These are phyloP conservation scores for Malassezia globosa DNA, from an alignment of 1,284 basidiomycete genomes.

Conservation along the genomic window DNA sequence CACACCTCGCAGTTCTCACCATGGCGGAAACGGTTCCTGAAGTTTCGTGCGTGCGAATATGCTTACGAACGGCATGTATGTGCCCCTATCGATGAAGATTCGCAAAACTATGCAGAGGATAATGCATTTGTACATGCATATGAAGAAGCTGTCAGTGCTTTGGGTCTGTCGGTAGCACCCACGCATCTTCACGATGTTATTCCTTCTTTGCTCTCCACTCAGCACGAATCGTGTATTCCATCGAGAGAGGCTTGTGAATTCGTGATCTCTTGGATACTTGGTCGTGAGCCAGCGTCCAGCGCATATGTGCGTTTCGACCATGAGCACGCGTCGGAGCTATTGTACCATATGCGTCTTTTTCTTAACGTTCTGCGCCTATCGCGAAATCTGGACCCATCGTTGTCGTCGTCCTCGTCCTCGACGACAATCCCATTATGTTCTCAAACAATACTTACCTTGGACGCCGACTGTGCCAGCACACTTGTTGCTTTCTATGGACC, in stretches of 20 bases:
- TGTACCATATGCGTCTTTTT: constrained; percentile 30
- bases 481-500: constrained; percentile 23
- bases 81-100: background rate
- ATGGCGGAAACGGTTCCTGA: constrained; percentile 27
- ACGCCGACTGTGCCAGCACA: constrained; percentile 26
- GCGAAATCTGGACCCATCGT: constrained; percentile 14
- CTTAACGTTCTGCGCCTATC: constrained; percentile 28
- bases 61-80: constrained; percentile 9
- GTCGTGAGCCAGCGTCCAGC: constrained; percentile 17
- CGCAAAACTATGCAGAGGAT: background rate
- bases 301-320: constrained; percentile 24
- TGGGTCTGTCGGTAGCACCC: constrained; percentile 21
- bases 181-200: constrained; percentile 23
- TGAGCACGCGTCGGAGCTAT: constrained; percentile 23
- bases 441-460: constrained; percentile 26
- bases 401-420: constrained; percentile 2
- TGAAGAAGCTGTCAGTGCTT: constrained; percentile 16
- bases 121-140: constrained; percentile 19
- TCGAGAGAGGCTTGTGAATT: constrained; percentile 20
- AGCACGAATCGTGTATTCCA: constrained; percentile 3
- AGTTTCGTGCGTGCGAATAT: constrained; percentile 17
- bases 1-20: constrained; percentile 23
- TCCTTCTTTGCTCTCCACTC: constrained; percentile 7
- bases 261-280: constrained; percentile 21
- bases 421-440: too few relatives aligned